Evolutionary conservation across 2,329 filamentous ascomycete species (phyloP).

Genomic region (Harringtonia lauricola): DNA sequence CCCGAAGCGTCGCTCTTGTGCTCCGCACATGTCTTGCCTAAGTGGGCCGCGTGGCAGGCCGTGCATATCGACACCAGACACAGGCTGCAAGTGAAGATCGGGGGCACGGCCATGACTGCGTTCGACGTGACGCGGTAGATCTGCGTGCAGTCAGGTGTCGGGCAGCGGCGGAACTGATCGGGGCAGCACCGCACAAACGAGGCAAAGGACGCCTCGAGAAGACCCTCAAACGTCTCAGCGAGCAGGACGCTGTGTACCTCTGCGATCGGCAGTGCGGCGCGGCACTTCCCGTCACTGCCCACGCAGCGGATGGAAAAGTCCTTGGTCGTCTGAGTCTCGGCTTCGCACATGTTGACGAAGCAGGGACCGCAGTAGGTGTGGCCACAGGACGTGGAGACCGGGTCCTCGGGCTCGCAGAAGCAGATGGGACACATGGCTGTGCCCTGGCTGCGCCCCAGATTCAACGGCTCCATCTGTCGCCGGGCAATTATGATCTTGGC

Average conservation of each 20-base stretch:
- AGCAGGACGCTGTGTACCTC: conserved; percentile 19
- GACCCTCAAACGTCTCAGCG: conserved; percentile 21
- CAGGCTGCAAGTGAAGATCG: conserved; percentile 21
- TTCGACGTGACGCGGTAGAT: conserved; percentile 24
- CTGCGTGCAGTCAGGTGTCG: conserved; percentile 29
- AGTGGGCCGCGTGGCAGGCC: conserved; percentile 22
- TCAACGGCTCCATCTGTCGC: background rate
- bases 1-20: background rate
- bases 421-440: conserved; percentile 22
- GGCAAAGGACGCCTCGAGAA: conserved; percentile 25
- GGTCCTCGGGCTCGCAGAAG: conserved; percentile 23
- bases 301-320: conserved; percentile 6
- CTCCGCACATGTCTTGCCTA: conserved; percentile 6
- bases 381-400: conserved; percentile 22
- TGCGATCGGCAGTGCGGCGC: conserved; percentile 13
- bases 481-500: background rate
- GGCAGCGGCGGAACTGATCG: conserved; percentile 25
- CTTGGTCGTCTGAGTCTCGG: background rate
- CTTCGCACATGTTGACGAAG: conserved; percentile 22
- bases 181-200: conserved; percentile 22
- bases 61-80: conserved; percentile 26
- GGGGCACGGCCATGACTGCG: background rate
- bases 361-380: conserved; percentile 32
- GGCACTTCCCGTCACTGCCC: conserved; percentile 13
- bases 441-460: background rate